A percentile compares a stretch with the other conserved stretches of the same genome.
These are phyloP conservation scores for Fusarium compactum DNA, from an alignment of 2,329 filamentous ascomycete species.

Conservation along the genomic window DNA sequence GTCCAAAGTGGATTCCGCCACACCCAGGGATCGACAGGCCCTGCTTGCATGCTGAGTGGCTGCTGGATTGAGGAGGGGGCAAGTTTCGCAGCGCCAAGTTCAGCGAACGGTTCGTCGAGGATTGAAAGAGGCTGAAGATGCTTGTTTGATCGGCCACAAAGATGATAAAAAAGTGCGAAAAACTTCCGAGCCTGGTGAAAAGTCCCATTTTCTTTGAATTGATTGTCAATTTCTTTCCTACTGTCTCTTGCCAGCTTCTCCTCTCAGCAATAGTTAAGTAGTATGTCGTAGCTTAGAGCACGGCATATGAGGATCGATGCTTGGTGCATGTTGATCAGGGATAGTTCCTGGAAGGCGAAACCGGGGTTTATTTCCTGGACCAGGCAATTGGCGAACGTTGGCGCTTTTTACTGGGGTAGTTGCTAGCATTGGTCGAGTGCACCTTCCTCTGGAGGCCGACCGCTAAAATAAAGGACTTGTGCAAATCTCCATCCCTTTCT, in stretches of 20 bases:
- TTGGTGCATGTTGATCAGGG: constrained; percentile 44
- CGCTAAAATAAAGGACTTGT: constrained; percentile 29
- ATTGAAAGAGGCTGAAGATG: constrained; percentile 17
- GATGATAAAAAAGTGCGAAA: constrained; percentile 3
- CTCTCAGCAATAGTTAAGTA: not conserved
- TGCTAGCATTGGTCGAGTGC: constrained; percentile 7
- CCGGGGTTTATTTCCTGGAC: constrained; percentile 20
- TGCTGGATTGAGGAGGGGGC: constrained; percentile 22
- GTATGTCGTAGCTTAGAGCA: constrained; percentile 4
- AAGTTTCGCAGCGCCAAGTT: constrained; percentile 35
- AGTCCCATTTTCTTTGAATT: not conserved
- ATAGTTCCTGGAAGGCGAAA: constrained; percentile 31
- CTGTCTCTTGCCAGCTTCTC: constrained; percentile 11
- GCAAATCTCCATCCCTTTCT: constrained; percentile 16
- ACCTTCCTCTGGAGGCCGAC: constrained; percentile 28
- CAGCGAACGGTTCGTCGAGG: constrained; percentile 31
- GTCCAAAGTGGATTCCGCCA: constrained; percentile 42
- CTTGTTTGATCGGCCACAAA: constrained; percentile 13
- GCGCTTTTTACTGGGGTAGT: constrained; percentile 14
- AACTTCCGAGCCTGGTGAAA: not conserved
- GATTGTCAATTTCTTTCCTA: constrained; percentile 6
- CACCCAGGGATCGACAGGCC: constrained; percentile 38
- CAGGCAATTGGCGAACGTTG: constrained; percentile 10
- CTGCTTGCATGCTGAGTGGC: constrained; percentile 32
- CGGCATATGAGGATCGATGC: constrained; percentile 42